Percentiles rank a stretch among this genome's conserved stretches.
Evolutionary conservation across 306 rosid species (phyloP).

Genomic region (Spatholobus suberectus): DNA sequence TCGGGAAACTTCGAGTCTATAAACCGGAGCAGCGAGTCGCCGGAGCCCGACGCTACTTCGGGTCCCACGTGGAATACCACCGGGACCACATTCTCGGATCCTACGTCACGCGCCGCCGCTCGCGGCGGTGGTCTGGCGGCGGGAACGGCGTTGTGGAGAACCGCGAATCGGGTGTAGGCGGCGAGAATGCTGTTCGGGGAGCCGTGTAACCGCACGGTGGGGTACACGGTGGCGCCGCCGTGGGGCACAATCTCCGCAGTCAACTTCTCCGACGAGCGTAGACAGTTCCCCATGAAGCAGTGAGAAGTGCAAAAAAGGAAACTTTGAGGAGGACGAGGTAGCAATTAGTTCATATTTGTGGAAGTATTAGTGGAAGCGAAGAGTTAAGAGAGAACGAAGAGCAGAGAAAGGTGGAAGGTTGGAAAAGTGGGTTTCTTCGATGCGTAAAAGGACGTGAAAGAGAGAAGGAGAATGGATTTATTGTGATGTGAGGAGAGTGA

Average conservation of each 20-base stretch:
- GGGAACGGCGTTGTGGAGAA: constrained; percentile 51
- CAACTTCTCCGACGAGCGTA: constrained; percentile 48
- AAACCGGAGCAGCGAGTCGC: constrained; percentile 58
- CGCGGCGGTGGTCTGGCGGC: background rate
- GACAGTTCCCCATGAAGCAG: constrained; percentile 66
- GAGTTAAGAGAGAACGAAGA: background rate
- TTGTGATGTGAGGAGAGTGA: no score
- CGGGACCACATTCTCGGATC: constrained; percentile 12
- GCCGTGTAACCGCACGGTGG: constrained; percentile 63
- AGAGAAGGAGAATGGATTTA: background rate
- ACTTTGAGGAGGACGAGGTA: background rate
- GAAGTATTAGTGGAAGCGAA: no score
- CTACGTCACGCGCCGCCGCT: background rate
- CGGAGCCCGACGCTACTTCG: constrained; percentile 56
- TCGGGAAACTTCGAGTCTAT: constrained; percentile 67
- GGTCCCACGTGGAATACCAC: constrained; percentile 49
- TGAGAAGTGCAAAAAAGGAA: no score
- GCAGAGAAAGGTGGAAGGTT: no score
- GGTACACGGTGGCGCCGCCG: constrained; percentile 43
- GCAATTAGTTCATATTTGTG: background rate
- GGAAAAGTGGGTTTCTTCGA: background rate
- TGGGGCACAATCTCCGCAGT: constrained; percentile 81
- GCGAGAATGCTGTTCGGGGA: constrained; percentile 56
- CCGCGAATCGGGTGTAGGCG: constrained; percentile 64
- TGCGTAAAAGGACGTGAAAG: background rate